Evolutionary conservation across 2,329 filamentous ascomycete genomes (phyloP), one percentile per base, ranked within the genome.

Genomic region (Trichoderma koningiopsis): DNA sequence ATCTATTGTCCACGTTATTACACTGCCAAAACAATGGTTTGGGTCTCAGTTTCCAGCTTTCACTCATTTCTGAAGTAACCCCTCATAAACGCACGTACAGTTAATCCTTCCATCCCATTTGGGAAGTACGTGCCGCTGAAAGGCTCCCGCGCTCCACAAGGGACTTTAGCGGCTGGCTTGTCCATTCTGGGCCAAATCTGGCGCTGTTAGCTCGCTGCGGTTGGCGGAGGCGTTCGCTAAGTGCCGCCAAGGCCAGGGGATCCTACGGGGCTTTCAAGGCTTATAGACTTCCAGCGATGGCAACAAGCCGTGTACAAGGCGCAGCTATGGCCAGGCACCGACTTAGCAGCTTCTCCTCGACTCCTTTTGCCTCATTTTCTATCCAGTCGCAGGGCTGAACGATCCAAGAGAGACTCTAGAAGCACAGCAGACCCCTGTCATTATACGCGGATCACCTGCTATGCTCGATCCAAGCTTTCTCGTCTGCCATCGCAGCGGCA

Each of bases 201-300:
- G 55, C 64, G 64, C 64, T 68, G 64, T 29, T 58, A 27, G 53
- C 52, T 33, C 35, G 37, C 63, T 47, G 13, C 2, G 29, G 53
- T 58, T 66, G 55, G 63, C 37, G 37, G n/a, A 24, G 24, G 29
- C 22, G 27, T n/a, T 58, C 63, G 19, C 63, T 58, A 66, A 66
- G 49, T 19, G 11, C 37, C 53, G 11, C 49, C 24, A 56, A 33
- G 53, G 16, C 35, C 27, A 35, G 33, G 33, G 35, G 24, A 56
- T 64, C 49, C 61, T 58, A 66, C 52, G 63, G 63, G 53, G 53
- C 52, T 35, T 66, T 58, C 63, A 66, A 40, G 53, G 63, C 63
- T 58, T 52, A n/a, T 58, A 29, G 61, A 27, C 35, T 37, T 19
- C 11, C 33, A 6, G 19, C 37, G 37, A 40, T 52, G 22, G n/a